Base-by-base conservation (phyloP, 192 early-diverging fungal genomes). In the Coemansia aciculifera region DNA sequence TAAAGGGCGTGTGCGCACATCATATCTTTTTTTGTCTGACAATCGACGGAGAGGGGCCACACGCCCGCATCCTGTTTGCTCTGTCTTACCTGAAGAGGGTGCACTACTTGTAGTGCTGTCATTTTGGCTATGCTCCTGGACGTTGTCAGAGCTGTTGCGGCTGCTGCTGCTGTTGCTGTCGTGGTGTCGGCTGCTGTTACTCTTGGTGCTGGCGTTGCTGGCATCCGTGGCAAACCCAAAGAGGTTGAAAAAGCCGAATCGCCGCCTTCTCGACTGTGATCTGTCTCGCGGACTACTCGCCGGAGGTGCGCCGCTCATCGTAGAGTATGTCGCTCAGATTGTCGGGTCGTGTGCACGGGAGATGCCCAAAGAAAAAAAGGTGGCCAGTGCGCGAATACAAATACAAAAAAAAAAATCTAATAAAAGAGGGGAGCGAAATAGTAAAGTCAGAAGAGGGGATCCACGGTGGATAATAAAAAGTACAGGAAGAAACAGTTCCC, bases 161-260 rank as follows among this genome's bases (percentile, higher is more conserved):
- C 51, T 68, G 66, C 66, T 38, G 37, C 57, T 7, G 42, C 56
- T 63, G 62, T 23, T 37, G 39, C 57, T 48, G 27, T 54, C 43
- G 21, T 61, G 32, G 36, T 61, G 32, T 19, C 6, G 56, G 59
- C 51, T 48, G 59, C 61, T 67, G 64, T 59, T 44, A 48, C 63
- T 69, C 42, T 27, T 39, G 21, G 52, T 59, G 40, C 68, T 51
- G 9, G 15, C 23, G 31, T 62, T 67, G 54, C 52, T 71, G 36
- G 51, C 36, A 5, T 65, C 48, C 5, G 49, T 60, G 59, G 43
- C 51, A 34, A 81, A 76, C 8, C 78, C 78, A 73, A 81, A 81
- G 31, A 81, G 64, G 67, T 67, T 81, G 40, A 81, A 68, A 44
- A 81, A 69, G 40, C 78, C 78, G 64, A 81, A 81, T 27, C 73